Evolutionary conservation across 352 stramenopile genomes (phyloP).

Genomic region (Phytophthora hibernalis): DNA sequence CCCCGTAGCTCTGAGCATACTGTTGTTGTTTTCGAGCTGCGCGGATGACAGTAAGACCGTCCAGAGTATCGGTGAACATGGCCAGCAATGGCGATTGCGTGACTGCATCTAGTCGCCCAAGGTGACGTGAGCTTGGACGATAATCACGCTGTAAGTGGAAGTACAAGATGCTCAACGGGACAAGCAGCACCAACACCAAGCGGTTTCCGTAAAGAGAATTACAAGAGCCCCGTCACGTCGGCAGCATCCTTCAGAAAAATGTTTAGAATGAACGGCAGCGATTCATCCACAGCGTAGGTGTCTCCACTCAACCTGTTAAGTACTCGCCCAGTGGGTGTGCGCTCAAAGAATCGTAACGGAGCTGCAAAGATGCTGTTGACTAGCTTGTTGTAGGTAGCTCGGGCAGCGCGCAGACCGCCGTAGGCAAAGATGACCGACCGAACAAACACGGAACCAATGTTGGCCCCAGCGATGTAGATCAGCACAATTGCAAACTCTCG

Average conservation of each 20-base stretch:
- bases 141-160: conserved; percentile 69
- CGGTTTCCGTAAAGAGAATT: conserved; percentile 84
- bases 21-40: conserved; percentile 52
- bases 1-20: conserved; percentile 54
- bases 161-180: conserved; percentile 78
- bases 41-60: conserved; percentile 74
- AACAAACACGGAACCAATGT: conserved; percentile 71
- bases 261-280: conserved; percentile 90
- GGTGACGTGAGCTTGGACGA: conserved; percentile 74
- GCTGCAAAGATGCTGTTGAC: conserved; percentile 61
- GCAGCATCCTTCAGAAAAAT: conserved; percentile 87
- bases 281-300: conserved; percentile 88
- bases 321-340: conserved; percentile 70
- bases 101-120: conserved; percentile 74
- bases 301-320: conserved; percentile 84
- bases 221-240: conserved; percentile 72
- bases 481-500: conserved; percentile 63
- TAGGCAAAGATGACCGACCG: conserved; percentile 90
- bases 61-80: conserved; percentile 79
- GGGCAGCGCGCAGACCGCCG: conserved; percentile 76
- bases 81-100: conserved; percentile 77
- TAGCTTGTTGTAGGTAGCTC: conserved; percentile 63
- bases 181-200: conserved; percentile 74
- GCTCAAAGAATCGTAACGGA: conserved; percentile 74
- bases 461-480: conserved; percentile 68